Conservation (phyloP, 164 flowering plant species). For the Chimonanthus salicifolius region DNA sequence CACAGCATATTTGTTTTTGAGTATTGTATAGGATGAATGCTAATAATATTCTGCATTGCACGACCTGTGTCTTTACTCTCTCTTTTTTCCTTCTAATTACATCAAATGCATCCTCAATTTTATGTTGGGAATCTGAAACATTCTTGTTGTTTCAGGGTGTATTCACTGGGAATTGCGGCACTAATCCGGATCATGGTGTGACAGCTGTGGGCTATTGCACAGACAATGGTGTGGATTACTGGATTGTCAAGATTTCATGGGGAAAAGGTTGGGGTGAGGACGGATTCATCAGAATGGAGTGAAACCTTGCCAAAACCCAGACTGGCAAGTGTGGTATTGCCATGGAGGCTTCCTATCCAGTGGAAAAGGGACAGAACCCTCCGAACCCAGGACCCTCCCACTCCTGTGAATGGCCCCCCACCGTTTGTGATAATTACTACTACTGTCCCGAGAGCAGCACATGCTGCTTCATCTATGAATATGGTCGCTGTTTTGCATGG, state of each 20-base stretch:
- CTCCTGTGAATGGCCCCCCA: conserved; percentile 58
- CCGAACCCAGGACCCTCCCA: conserved; percentile 87
- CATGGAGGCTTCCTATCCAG: conserved; percentile 73
- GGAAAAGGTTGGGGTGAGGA: conserved; percentile 85
- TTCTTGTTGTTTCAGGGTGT: conserved; percentile 47
- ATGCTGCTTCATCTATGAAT: conserved; percentile 69
- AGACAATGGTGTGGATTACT: conserved; percentile 70
- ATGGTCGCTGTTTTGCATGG: conserved; percentile 58
- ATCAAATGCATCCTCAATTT: background rate
- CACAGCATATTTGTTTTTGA: too few relatives aligned
- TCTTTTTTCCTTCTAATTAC: background rate
- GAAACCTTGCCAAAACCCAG: conserved; percentile 32
- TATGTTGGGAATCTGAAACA: background rate
- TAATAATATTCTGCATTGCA: too few relatives aligned
- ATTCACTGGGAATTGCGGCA: conserved; percentile 75
- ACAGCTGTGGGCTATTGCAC: conserved; percentile 87
- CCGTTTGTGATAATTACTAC: conserved; percentile 56
- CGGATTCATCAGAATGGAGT: conserved; percentile 73
- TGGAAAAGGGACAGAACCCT: conserved; percentile 71
- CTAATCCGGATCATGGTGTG: conserved; percentile 84
- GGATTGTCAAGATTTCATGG: conserved; percentile 96
- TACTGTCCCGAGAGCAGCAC: conserved; percentile 59
- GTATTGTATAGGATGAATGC: too few relatives aligned
- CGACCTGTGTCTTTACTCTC: too few relatives aligned
- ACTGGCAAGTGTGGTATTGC: conserved; percentile 87